A percentile compares a stretch with the other conserved stretches of the same genome.
phyloP scores from a whole-genome alignment of 306 rosid species.

The Hippophae gyantsensis region DNA sequence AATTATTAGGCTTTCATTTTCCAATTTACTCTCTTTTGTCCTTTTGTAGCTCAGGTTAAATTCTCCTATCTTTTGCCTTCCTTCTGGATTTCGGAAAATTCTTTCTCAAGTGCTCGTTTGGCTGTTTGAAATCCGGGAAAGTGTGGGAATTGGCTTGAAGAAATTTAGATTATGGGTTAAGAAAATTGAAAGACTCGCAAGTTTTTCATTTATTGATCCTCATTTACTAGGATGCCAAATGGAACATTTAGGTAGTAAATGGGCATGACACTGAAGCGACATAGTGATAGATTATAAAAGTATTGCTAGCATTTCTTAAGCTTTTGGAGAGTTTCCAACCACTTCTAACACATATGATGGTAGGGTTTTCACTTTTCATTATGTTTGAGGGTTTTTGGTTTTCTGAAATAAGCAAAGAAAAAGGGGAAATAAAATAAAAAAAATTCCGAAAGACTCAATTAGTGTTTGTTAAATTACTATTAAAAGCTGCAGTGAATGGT shows the following conservation, averaged over 20 bases:
- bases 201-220: background rate
- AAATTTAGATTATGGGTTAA: conserved; percentile 8
- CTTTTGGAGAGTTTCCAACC: no score
- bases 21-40: background rate
- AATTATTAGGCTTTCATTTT: background rate
- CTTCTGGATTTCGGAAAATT: conserved; percentile 6
- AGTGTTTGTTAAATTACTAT: no score
- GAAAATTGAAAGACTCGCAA: background rate
- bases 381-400: no score
- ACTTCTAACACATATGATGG: no score
- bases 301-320: no score
- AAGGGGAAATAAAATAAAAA: no score
- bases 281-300: background rate
- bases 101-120: background rate
- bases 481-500: no score
- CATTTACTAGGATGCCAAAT: background rate
- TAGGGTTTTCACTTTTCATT: background rate
- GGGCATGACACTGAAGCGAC: background rate
- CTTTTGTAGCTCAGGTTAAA: background rate
- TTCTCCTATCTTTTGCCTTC: background rate
- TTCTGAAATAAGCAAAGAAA: no score
- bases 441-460: no score
- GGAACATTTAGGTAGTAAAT: background rate
- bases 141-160: conserved; percentile 1
- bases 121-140: conserved; percentile 4